Evolutionary conservation across 2,329 filamentous ascomycete genomes (phyloP).

Genomic region (Tolypocladium tropicale): DNA sequence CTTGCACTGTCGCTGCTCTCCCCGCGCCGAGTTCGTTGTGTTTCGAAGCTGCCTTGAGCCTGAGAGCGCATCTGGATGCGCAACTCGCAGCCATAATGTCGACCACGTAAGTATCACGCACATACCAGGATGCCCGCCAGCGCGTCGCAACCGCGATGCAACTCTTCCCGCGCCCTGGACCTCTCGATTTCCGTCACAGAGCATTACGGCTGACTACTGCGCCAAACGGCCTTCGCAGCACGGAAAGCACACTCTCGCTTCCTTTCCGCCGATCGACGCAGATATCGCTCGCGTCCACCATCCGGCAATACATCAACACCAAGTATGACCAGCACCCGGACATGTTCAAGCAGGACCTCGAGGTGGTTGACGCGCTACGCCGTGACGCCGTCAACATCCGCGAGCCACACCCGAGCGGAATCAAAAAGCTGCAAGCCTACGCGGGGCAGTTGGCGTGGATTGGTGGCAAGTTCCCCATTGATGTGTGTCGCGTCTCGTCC

Average conservation of each 20-base stretch:
- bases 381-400: conserved; percentile 79
- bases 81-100: not conserved
- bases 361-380: conserved; percentile 74
- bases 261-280: conserved; percentile 81
- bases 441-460: conserved; percentile 91
- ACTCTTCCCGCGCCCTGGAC: not conserved
- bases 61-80: not conserved
- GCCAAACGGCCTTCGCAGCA: conserved; percentile 8
- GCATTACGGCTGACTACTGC: not conserved
- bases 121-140: too few species aligned
- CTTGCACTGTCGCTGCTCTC: not conserved
- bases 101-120: not conserved
- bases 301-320: conserved; percentile 90
- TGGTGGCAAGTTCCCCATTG: conserved; percentile 89
- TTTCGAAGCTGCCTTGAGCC: not conserved
- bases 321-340: conserved; percentile 99
- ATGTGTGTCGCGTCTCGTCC: conserved; percentile 39
- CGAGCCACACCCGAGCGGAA: conserved; percentile 78
- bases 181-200: not conserved
- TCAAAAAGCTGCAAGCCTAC: conserved; percentile 83
- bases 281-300: conserved; percentile 68
- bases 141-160: too few species aligned
- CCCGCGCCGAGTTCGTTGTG: not conserved
- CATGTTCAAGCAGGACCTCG: conserved; percentile 82
- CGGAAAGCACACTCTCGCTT: conserved; percentile 58